Conservation (phyloP, 2,329 filamentous ascomycete genomes). For the Fusarium caatingaense region DNA sequence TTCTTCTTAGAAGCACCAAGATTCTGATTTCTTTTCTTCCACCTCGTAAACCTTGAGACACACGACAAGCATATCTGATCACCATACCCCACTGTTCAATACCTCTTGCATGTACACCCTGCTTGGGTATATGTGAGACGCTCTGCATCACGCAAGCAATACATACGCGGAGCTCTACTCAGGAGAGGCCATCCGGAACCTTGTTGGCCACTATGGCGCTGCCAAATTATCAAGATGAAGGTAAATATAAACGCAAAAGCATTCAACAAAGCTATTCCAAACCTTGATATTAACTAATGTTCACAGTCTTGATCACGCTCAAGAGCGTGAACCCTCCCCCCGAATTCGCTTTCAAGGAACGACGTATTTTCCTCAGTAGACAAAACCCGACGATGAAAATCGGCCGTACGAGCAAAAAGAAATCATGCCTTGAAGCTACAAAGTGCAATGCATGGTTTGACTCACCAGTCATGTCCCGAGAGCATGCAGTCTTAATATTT, state of each 20-base stretch:
- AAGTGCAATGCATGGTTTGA: constrained; percentile 74
- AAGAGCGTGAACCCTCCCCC: constrained; percentile 39
- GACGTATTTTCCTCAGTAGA: constrained; percentile 50
- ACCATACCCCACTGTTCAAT: constrained; percentile 23
- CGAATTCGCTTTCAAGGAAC: constrained; percentile 40
- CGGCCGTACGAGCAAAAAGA: constrained; percentile 59
- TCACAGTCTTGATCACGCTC: constrained; percentile 49
- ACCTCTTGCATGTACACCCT: constrained; percentile 16
- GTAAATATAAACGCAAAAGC: constrained; percentile 20
- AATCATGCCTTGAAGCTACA: constrained; percentile 49
- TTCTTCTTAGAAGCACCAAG: neutral
- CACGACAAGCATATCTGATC: constrained; percentile 4
- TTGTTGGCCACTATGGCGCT: constrained; percentile 34
- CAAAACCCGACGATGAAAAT: constrained; percentile 50
- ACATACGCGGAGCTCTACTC: neutral
- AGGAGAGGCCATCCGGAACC: neutral
- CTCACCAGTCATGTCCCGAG: constrained; percentile 76
- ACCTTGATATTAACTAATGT: constrained; percentile 23
- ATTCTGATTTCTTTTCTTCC: neutral
- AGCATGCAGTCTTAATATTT: constrained; percentile 69
- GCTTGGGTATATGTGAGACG: constrained; percentile 32
- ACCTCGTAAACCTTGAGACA: neutral
- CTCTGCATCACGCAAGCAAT: constrained; percentile 6
- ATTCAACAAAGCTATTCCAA: neutral
- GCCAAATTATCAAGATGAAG: constrained; percentile 45